Percentiles rank a stretch among this genome's conserved stretches.
These are phyloP conservation scores for Pterocarpus macrocarpus DNA, from an alignment of 306 rosid species.

Conservation along the genomic window DNA sequence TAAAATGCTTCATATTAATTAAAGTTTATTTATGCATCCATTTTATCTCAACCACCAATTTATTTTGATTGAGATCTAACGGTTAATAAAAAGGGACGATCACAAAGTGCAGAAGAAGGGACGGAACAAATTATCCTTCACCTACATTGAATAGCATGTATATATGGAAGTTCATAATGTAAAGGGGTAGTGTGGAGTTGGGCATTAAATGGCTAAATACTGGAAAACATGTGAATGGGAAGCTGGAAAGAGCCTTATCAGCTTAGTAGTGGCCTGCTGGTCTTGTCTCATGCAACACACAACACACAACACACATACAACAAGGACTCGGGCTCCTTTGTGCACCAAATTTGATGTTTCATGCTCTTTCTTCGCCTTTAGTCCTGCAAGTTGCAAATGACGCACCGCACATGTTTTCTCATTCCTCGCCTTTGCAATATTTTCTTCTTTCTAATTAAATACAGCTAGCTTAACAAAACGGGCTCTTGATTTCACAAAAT, in stretches of 20 bases:
- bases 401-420: constrained; percentile 3
- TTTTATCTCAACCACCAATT: too few species aligned
- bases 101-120: too few species aligned
- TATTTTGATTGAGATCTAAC: too few species aligned
- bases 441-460: background rate
- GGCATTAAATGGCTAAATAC: constrained; percentile 15
- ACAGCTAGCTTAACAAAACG: background rate
- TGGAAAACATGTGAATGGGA: constrained; percentile 39
- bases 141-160: too few species aligned
- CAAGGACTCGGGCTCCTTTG: background rate
- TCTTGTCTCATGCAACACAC: background rate
- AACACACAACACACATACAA: background rate
- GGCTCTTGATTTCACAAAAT: too few species aligned
- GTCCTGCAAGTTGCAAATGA: background rate
- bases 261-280: background rate
- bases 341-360: background rate
- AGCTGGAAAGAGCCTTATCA: constrained; percentile 35
- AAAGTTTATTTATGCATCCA: too few species aligned
- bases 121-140: too few species aligned
- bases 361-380: background rate
- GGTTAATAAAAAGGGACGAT: too few species aligned
- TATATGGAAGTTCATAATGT: background rate
- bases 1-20: too few species aligned
- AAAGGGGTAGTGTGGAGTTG: constrained; percentile 15
- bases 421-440: background rate